Base-by-base conservation (phyloP, 495 filamentous ascomycete species). In the Cenococcum geophilum region DNA sequence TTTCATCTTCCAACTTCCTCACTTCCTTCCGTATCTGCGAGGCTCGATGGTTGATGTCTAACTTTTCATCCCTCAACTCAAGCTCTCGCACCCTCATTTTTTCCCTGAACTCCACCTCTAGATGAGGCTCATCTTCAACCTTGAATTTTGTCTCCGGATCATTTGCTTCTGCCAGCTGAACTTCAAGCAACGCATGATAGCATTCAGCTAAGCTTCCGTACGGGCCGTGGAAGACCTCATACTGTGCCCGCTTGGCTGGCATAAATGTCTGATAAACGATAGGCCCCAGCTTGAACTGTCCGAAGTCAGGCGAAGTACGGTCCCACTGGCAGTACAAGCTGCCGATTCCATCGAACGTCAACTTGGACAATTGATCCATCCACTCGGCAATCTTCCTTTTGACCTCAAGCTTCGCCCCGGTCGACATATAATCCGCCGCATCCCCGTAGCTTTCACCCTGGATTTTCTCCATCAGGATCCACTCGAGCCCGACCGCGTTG, bases 401-500 rank as follows among this genome's bases (percentile, higher is more conserved):
- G 12, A 57, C n/a, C 6, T 23, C 55, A 12, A 21, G 8, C 16
- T 45, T 20, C 14, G 6, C 37, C 20, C 47, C 55, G n/a, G 9
- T 9, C 5, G 5, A 9, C 35, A 57, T n/a, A 10, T 57, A 18
- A 21, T 23, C 34, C 18, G 20, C 14, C 23, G 20, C 25, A 18
- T 52, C n/a, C 10, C n/a, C 55, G 10, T 57, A 57, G 9, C 20
- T 20, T 1, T 4, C 8, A 8, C 61, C 61, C 22, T 48, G 27
- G 10, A 84, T 64, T 59, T 66, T 71, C 18, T 76, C 74, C 78
- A 84, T 80, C 11, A 86, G 60, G 0, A 84, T 78, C 83, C 82
- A 86, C 73, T 84, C 82, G 61, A 80, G 83, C 10, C 78, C 78
- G 25, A 85, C 68, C 10, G 72, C 71, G 61, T 80, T 83, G 5